Evolutionary conservation across 2,329 filamentous ascomycete genomes (phyloP), one percentile per base, ranked within the genome.

Genomic region (Fusarium neocosmosporiellum): DNA sequence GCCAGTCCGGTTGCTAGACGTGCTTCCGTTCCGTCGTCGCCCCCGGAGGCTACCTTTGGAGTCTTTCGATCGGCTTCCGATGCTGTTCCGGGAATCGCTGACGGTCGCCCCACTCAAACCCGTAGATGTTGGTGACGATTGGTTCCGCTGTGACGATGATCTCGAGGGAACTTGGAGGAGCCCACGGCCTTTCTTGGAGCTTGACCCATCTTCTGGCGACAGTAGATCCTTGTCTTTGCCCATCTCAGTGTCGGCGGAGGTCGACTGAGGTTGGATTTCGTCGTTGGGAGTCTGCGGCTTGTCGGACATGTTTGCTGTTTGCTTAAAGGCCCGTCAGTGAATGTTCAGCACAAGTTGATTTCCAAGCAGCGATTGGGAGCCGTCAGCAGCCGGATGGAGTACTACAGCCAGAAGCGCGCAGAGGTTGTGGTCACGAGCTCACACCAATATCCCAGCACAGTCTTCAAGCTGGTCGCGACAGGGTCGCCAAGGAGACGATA

Each of bases 1-100:
- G 77, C 86, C 86, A 71, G 88, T 89, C 78, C 87, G 86, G 82
- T 90, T 90, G 83, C 90, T 93, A 75, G 89, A 90, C 70, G 89
- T 87, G 82, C 91, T 94, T 76, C 90, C 89, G 83, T 92, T 92
- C 78, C 90, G 86, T 77, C 88, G 87, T 73, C 88, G 86, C 70
- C 87, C 90, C 63, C 90, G 83, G 76, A 91, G 89, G 82, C 91
- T 93, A 74, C 86, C 84, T 83, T 88, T 90, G 69, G 89, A 91
- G 75, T 89, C 90, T 81, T 90, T 92, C 57, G 92, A 93, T 74
- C 87, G 86, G 67, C 88, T 87, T 74, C 88, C 88, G 75, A 91
- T 89, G 79, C 89, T 92, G 77, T 90, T 90, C 80, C 87, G 84
- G 64, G 87, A 84, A 74, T 91, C 89, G 81, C 84, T 87, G 64